A percentile compares a stretch with the other conserved stretches of the same genome.
Evolutionary conservation across 768 basidiomycete genomes (phyloP).

Genomic region (Russula sp.): DNA sequence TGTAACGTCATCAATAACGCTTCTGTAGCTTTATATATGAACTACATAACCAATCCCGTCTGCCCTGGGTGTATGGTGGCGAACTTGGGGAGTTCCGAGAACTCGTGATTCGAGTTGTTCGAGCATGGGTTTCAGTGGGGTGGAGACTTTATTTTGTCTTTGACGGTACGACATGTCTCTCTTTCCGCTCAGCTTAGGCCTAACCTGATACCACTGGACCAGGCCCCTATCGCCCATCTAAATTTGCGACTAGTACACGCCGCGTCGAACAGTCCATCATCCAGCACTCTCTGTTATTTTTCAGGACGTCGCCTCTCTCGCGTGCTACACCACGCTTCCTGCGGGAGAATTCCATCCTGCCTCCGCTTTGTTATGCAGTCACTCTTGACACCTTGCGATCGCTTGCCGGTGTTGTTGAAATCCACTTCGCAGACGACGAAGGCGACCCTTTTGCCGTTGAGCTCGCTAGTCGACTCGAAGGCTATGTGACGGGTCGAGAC

Average conservation of each 20-base stretch:
- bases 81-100: slow-evolving; percentile 55
- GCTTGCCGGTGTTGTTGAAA: slow-evolving; percentile 32
- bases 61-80: slow-evolving; percentile 85
- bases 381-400: slow-evolving; percentile 50
- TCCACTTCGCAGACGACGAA: slow-evolving; percentile 76
- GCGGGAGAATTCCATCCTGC: slow-evolving; percentile 65
- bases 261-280: slow-evolving; percentile 53
- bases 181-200: background rate
- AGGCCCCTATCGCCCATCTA: slow-evolving; percentile 68
- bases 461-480: slow-evolving; percentile 63
- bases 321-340: slow-evolving; percentile 61
- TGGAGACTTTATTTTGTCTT: slow-evolving; percentile 69
- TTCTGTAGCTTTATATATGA: slow-evolving; percentile 64
- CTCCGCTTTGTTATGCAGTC: slow-evolving; percentile 53
- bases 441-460: slow-evolving; percentile 82
- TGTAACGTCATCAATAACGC: slow-evolving; percentile 5
- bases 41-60: slow-evolving; percentile 46
- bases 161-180: slow-evolving; percentile 49
- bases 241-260: slow-evolving; percentile 58
- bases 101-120: slow-evolving; percentile 44
- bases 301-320: slow-evolving; percentile 64
- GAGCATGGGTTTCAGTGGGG: slow-evolving; percentile 63
- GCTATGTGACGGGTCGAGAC: slow-evolving; percentile 71
- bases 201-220: background rate
- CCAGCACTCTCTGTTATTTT: slow-evolving; percentile 64